phyloP scores from a whole-genome alignment of 1,284 basidiomycete genomes.

The Naganishia sp. region DNA sequence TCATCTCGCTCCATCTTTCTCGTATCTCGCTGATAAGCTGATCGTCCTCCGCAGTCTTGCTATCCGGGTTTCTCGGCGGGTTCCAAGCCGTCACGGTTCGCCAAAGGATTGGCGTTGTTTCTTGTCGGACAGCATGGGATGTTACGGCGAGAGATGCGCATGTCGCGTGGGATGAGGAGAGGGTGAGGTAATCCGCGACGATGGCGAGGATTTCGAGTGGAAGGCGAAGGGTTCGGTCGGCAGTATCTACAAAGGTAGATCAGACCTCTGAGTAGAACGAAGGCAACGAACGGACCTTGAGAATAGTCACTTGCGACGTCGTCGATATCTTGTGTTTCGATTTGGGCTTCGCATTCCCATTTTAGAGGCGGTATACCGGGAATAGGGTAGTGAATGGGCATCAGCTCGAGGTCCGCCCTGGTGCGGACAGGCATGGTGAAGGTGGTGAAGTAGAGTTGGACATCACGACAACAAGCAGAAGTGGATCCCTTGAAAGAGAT shows the following conservation, averaged over 20 bases:
- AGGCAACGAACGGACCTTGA: background rate
- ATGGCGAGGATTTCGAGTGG: slow-evolving; percentile 5
- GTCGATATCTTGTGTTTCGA: slow-evolving; percentile 1
- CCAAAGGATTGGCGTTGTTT: background rate
- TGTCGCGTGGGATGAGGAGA: background rate
- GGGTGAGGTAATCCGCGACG: slow-evolving; percentile 9
- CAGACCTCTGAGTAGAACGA: background rate
- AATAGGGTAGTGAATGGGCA: background rate
- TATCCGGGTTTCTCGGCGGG: background rate
- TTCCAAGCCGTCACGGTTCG: slow-evolving; percentile 1
- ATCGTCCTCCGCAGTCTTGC: slow-evolving; percentile 3
- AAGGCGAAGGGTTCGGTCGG: background rate
- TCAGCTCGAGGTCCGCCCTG: background rate
- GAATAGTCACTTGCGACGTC: slow-evolving; percentile 13
- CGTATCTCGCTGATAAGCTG: background rate
- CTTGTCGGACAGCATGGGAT: background rate
- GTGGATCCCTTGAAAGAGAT: no score
- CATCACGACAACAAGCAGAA: no score
- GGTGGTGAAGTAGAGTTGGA: no score
- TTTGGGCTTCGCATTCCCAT: background rate
- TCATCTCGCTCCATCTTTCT: background rate
- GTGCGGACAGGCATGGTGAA: no score
- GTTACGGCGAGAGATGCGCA: background rate
- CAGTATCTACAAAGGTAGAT: background rate
- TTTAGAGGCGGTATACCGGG: background rate